phyloP scores from a whole-genome alignment of 257 asterid genomes.

The Buddleja alternifolia region DNA sequence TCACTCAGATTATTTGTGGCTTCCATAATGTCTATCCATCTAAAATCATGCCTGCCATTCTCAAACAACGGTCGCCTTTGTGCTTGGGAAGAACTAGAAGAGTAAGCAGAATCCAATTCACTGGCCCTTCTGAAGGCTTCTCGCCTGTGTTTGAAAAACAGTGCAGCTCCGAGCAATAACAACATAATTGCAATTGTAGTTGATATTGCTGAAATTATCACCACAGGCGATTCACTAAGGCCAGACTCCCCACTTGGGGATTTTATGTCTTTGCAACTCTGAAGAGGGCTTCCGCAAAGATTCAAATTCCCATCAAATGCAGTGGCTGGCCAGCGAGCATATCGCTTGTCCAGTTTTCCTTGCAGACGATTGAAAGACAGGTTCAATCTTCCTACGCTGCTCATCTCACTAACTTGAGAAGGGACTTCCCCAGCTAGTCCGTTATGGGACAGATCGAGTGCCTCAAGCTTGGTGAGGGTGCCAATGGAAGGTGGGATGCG shows the following conservation, averaged over 20 bases:
- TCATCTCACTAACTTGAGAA: constrained; percentile 68
- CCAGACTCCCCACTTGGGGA: constrained; percentile 32
- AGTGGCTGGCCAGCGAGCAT: constrained; percentile 76
- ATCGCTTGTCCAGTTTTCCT: constrained; percentile 67
- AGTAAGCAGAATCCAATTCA: constrained; percentile 51
- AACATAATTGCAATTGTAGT: constrained; percentile 50
- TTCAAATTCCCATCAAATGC: constrained; percentile 64
- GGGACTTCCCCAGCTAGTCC: constrained; percentile 72
- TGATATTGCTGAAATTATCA: constrained; percentile 63
- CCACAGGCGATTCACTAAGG: constrained; percentile 52
- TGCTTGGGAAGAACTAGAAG: constrained; percentile 71
- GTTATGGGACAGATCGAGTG: constrained; percentile 81
- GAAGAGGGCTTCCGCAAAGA: constrained; percentile 85
- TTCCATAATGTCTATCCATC: constrained; percentile 87
- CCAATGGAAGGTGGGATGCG: constrained; percentile 62
- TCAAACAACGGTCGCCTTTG: constrained; percentile 66
- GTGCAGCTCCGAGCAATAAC: constrained; percentile 63
- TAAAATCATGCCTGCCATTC: constrained; percentile 54
- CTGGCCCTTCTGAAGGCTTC: constrained; percentile 49
- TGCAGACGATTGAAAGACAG: constrained; percentile 74
- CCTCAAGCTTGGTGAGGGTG: constrained; percentile 74
- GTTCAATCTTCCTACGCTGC: constrained; percentile 75
- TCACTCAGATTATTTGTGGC: constrained; percentile 86
- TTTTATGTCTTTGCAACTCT: constrained; percentile 43
- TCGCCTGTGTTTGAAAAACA: constrained; percentile 63